These are phyloP conservation scores for Xerocomellus intermedius DNA, from an alignment of 768 basidiomycete genomes.

Conservation along the genomic window DNA sequence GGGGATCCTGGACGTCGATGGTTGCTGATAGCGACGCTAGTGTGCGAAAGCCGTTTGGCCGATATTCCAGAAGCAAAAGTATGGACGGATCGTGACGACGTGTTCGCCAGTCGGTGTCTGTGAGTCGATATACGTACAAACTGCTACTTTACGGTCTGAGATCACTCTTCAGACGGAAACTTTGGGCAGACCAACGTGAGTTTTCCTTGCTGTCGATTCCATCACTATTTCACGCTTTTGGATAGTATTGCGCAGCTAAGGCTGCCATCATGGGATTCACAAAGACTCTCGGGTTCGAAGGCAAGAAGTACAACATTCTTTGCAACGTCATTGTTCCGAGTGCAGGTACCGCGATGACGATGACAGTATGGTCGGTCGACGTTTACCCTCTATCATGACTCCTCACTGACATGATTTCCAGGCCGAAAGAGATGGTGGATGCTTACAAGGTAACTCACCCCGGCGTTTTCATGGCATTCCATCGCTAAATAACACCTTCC, in stretches of 20 bases:
- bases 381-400: not conserved
- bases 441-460: slow-evolving; percentile 67
- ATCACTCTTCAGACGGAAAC: slow-evolving; percentile 69
- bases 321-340: slow-evolving; percentile 86
- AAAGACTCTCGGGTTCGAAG: slow-evolving; percentile 88
- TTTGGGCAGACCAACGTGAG: slow-evolving; percentile 90
- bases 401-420: slow-evolving; percentile 21
- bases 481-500: not conserved
- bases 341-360: slow-evolving; percentile 91
- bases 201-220: not conserved
- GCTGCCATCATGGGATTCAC: slow-evolving; percentile 89
- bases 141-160: not conserved
- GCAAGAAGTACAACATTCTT: slow-evolving; percentile 85
- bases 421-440: slow-evolving; percentile 83
- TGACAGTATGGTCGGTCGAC: slow-evolving; percentile 62
- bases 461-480: not conserved
- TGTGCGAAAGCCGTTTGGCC: slow-evolving; percentile 96
- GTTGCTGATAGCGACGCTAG: slow-evolving; percentile 37
- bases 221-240: not conserved
- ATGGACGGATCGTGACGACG: slow-evolving; percentile 94
- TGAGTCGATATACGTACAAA: slow-evolving; percentile 39
- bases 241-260: slow-evolving; percentile 87
- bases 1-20: not conserved
- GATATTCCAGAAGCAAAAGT: slow-evolving; percentile 94
- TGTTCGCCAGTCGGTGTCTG: slow-evolving; percentile 90